Base-by-base conservation (phyloP, 805 yeast species). In the Wickerhamiella siamensis region DNA sequence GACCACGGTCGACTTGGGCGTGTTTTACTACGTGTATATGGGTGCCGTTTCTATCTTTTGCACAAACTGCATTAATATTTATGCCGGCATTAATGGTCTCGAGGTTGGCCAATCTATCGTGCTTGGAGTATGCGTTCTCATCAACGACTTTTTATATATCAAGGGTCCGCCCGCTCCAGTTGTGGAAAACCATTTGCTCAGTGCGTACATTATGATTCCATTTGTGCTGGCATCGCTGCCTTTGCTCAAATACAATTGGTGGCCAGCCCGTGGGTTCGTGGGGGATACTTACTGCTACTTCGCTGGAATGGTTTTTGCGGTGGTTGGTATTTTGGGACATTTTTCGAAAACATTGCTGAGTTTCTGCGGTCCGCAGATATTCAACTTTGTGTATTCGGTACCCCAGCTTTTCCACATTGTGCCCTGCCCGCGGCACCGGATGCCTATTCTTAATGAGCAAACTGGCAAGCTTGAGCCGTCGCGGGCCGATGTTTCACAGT, bases 221-320 rank as follows among this genome's bases (percentile, higher is more conserved):
- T 79, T 88, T 55, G 55, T 88, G 33, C 95, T 95, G 1, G 91
- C 83, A 6, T 74, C 94, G 0, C 47, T 78, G 1, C 94, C 82
- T 0, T 63, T 91, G 42, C 71, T 82, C 51, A 74, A 72, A 51
- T 79, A 69, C 65, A 91, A 91, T 58, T 81, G 87, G 79, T 91
- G 69, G 65, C 98, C 98, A 0, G 84, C 98, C 0, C 64, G 64
- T 43, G 97, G 84, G 1, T 91, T 91, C 63, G 99, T 91, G 5
- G 99, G 99, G 24, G 99, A 91, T 58, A 88, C 98, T 0, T 91
- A 81, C 66, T 91, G 99, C 63, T 91, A 91, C 62, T 87, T 91
- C 60, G 84, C 95, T 20, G 99, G 99, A 3, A 91, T 91, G 98
- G 94, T 91, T 1, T 86, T 91, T 61, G 98, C 97, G 0, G 91